Percentiles rank a stretch among this genome's conserved stretches.
phyloP scores from a whole-genome alignment of 2,329 filamentous ascomycete genomes.

The Aspergillus puulaauensis region DNA sequence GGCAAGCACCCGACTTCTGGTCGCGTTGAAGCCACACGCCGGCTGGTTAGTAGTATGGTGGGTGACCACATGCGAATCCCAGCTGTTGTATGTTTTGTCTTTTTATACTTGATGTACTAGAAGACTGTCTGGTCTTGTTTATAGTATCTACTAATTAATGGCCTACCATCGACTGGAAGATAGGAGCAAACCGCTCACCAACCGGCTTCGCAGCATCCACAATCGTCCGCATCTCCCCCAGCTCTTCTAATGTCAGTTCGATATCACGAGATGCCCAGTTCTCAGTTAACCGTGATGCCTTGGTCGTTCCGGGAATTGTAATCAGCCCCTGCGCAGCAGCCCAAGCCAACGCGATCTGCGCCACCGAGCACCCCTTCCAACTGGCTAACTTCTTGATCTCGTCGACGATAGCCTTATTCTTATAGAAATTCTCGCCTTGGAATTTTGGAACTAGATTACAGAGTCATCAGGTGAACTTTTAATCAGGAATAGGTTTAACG shows the following conservation, averaged over 20 bases:
- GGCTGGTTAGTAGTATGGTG: too few relatives aligned
- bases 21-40: too few relatives aligned
- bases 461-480: neutral
- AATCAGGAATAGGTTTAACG: slow-evolving; percentile 2
- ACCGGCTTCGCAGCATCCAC: slow-evolving; percentile 39
- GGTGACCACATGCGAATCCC: too few relatives aligned
- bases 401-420: slow-evolving; percentile 44
- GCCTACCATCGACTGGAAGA: slow-evolving; percentile 25
- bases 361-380: slow-evolving; percentile 32
- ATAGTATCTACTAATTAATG: slow-evolving; percentile 10
- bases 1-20: too few relatives aligned
- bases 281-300: slow-evolving; percentile 38
- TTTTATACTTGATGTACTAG: too few relatives aligned
- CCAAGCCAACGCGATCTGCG: slow-evolving; percentile 43
- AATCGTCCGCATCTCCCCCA: slow-evolving; percentile 39
- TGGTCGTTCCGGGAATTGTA: slow-evolving; percentile 49
- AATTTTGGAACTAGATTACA: slow-evolving; percentile 25
- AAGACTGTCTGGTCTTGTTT: too few relatives aligned
- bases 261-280: slow-evolving; percentile 42
- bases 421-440: slow-evolving; percentile 49
- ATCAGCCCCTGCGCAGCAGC: slow-evolving; percentile 45
- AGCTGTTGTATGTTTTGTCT: too few relatives aligned
- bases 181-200: slow-evolving; percentile 34
- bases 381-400: slow-evolving; percentile 42
- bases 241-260: slow-evolving; percentile 39